These are phyloP conservation scores for Coemansia sp. DNA, from an alignment of 192 early-diverging fungal genomes.

Conservation along the genomic window DNA sequence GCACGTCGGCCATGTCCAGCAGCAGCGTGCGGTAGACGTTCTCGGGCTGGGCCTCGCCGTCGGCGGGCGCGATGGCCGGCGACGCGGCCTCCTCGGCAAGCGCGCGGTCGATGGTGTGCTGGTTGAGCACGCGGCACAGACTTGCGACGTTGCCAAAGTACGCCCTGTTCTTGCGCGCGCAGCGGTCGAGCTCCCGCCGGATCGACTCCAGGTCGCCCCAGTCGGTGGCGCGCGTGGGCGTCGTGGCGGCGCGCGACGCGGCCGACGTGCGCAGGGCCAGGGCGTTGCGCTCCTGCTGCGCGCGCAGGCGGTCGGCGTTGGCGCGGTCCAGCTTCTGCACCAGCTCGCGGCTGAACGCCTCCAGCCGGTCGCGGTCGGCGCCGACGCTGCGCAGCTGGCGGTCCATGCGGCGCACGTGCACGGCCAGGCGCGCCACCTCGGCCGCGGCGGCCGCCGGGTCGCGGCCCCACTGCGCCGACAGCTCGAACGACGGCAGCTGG, in stretches of 20 bases:
- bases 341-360: constrained; percentile 30
- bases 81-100: constrained; percentile 5
- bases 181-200: constrained; percentile 28
- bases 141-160: constrained; percentile 36
- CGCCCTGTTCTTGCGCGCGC: constrained; percentile 18
- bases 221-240: constrained; percentile 36
- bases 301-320: constrained; percentile 20
- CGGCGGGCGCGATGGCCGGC: background rate
- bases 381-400: constrained; percentile 7
- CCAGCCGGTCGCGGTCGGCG: constrained; percentile 22
- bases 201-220: constrained; percentile 49
- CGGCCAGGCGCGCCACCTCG: constrained; percentile 22
- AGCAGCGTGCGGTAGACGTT: constrained; percentile 43
- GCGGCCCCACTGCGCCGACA: constrained; percentile 36
- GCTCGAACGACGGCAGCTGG: constrained; percentile 44
- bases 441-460: constrained; percentile 10
- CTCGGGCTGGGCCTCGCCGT: background rate
- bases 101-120: constrained; percentile 34
- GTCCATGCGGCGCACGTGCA: constrained; percentile 16
- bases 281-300: constrained; percentile 26
- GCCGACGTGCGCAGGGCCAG: constrained; percentile 16
- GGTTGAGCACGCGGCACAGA: constrained; percentile 32
- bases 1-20: constrained; percentile 25
- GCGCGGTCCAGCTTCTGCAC: constrained; percentile 30
- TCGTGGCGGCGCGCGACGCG: constrained; percentile 17